Conservation (phyloP, 2,329 filamentous ascomycete species). For the Colletotrichum sp. region DNA sequence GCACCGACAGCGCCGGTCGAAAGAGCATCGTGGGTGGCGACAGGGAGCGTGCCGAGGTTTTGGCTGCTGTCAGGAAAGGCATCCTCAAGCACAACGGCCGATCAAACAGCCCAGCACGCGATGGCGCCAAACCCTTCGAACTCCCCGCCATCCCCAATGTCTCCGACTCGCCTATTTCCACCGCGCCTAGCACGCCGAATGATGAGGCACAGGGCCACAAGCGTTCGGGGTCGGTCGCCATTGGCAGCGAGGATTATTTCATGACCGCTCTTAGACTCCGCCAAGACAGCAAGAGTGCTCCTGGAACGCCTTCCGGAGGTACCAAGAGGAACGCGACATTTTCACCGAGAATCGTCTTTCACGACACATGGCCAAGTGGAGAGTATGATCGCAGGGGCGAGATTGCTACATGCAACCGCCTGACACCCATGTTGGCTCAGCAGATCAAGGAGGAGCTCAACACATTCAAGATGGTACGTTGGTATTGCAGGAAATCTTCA, state of each 20-base stretch:
- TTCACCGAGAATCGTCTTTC: conserved; percentile 90
- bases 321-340: conserved; percentile 73
- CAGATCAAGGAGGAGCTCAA: conserved; percentile 99
- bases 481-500: neutral
- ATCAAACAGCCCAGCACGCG: conserved; percentile 12
- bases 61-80: conserved; percentile 92
- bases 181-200: conserved; percentile 84
- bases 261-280: conserved; percentile 75
- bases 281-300: conserved; percentile 79
- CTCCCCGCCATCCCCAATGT: conserved; percentile 67
- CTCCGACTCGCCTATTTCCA: conserved; percentile 82
- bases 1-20: conserved; percentile 66
- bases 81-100: conserved; percentile 82
- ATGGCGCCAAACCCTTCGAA: conserved; percentile 28
- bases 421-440: conserved; percentile 96
- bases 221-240: conserved; percentile 72
- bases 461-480: conserved; percentile 95
- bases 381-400: conserved; percentile 97
- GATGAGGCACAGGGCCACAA: conserved; percentile 75
- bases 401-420: conserved; percentile 94
- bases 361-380: conserved; percentile 94
- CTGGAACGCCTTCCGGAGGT: conserved; percentile 75
- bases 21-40: conserved; percentile 94
- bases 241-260: conserved; percentile 90
- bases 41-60: conserved; percentile 85